Base-by-base conservation (phyloP, 768 basidiomycete species). In the Amanita subjunquillea region DNA sequence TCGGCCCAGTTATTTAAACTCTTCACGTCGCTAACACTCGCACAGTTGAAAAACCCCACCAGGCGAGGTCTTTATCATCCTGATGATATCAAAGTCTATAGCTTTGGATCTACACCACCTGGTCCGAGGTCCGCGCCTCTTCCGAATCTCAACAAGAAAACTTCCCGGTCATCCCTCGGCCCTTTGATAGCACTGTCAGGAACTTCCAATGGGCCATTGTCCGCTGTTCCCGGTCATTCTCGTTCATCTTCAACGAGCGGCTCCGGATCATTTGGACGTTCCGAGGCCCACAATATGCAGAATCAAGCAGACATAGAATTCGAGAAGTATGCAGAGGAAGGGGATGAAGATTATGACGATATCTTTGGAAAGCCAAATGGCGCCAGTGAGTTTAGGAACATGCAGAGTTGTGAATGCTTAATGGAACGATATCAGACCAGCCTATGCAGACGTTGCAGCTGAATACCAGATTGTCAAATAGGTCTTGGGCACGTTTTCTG, bases 341-440 rank as follows among this genome's bases (percentile, higher is more conserved):
- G 77, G 45, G 90, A 96, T 25, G 88, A 97, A 61, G 91, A 97
- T 63, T 98, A 96, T 60, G 91, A 95, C 44, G 95, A 96, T 64
- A 83, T 97, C 8, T 95, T 98, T 66, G 91, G 80, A 54, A 90
- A 88, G 65, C 75, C 73, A 17, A 85, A 78, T 56, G 79, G 80
- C 23, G 73, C 76, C 9, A 71, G 88, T 87, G 56, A 66, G 85
- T 71, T 23, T 56, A 48, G 10, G 45, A 36, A 29, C 6, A 22
- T 27, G 23, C 6, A 23, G 5, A 30, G 25, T 53, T 22, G 7
- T 13, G 53, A 37, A 45, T 50, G 27, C 34, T 54, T 29, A 54
- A 27, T 48, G 56, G 30, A 32, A 17, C 57, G 77, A 77, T 71
- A 48, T 72, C 75, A 10, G 85, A 82, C 45, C 82, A 80, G 32